Evolutionary conservation across 2,329 filamentous ascomycete species (phyloP), one percentile per base, ranked within the genome.

Genomic region (Metarhizium album): DNA sequence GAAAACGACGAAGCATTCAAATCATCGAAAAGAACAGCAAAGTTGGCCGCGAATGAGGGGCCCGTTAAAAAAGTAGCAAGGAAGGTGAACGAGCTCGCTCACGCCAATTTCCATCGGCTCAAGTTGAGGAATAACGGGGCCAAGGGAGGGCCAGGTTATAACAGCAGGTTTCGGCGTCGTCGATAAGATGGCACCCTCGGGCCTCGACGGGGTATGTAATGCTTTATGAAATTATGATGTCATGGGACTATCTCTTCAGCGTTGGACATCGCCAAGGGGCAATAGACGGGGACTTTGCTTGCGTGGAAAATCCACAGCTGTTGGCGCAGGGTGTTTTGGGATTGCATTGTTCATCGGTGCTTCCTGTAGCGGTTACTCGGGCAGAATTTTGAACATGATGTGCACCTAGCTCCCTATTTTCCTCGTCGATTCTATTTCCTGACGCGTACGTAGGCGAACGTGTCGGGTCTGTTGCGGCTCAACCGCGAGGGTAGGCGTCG

Each of bases 71-170:
- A 75, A 62, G 70, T 70, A 5, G 71, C 68, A 23, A 74, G 74
- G 58, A 86, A 84, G 67, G 78, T 85, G 47, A 82, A 79, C 59
- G 79, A 79, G 55, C 64, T 80, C 57, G 81, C 82, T 14, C 77
- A 84, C 58, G 74, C 80, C 54, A 86, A 86, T 67, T 86, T 84
- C 65, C 80, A 80, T 63, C 69, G 79, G 50, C 63, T 86, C 53
- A 85, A 86, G 70, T 67, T 86, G 60, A 73, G 71, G 58, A 83
- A 83, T 58, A 67, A 72, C 3, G 81, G 80, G 3, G 67, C 77
- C n/a, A 84, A 83, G 64, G 81, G 80, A 2, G 79, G 79, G 3
- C 71, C 77, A 20, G 76, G 72, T 2, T 70, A 73, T 60, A 76
- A 75, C 52, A 82, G 78, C 62, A 72, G 73, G 49, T 84, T 83